Conservation (phyloP, 345 rosid species). For the Aquilaria sinensis region DNA sequence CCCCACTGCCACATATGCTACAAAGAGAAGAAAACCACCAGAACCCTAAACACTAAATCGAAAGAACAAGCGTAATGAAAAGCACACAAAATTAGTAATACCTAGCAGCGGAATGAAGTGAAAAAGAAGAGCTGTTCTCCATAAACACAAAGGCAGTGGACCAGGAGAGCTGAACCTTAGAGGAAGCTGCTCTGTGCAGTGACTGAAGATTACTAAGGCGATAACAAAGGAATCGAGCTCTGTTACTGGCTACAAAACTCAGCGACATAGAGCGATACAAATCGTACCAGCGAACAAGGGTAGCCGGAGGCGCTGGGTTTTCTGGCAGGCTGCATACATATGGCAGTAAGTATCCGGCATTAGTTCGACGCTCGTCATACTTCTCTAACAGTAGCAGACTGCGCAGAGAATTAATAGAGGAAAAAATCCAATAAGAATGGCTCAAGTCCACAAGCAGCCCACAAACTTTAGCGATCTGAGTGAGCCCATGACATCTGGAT, state of each 20-base stretch:
- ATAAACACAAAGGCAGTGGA: constrained; percentile 7
- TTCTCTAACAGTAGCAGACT: no score
- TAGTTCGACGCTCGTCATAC: no score
- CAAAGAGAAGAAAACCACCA: background rate
- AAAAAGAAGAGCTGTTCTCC: constrained; percentile 26
- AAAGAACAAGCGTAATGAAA: background rate
- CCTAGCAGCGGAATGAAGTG: constrained; percentile 38
- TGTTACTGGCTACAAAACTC: constrained; percentile 3
- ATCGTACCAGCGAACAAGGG: no score
- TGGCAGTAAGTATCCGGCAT: no score
- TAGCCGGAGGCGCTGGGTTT: no score
- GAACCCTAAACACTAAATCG: background rate
- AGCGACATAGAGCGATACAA: constrained; percentile 9
- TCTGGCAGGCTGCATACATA: no score
- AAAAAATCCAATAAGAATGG: no score
- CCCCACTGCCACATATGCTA: no score
- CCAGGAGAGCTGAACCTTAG: constrained; percentile 2
- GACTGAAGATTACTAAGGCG: constrained; percentile 17
- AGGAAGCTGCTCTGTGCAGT: background rate
- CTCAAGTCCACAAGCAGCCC: no score
- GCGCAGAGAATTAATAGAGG: no score
- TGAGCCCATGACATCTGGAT: no score
- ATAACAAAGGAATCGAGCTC: constrained; percentile 17
- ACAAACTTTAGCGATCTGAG: no score
- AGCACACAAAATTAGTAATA: background rate